A percentile compares a stretch with the other conserved stretches of the same genome.
Evolutionary conservation across 805 yeast genomes (phyloP).

Genomic region (Schwanniomyces vanrijiae): DNA sequence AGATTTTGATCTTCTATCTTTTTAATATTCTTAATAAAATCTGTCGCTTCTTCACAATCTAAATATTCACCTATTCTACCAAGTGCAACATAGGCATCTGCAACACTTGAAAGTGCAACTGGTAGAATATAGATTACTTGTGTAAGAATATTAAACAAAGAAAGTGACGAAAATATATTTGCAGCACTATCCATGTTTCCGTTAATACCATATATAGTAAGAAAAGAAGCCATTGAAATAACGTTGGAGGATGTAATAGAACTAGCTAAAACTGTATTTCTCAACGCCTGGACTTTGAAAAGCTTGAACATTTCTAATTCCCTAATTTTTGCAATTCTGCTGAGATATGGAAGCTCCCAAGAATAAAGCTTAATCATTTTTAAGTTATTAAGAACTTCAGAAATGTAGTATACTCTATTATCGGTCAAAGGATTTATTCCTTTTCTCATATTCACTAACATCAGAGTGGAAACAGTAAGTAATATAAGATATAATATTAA

Average conservation of each 20-base stretch:
- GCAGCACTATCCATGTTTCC: conserved; percentile 7
- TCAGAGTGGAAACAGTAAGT: conserved; percentile 5
- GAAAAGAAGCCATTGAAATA: conserved; percentile 16
- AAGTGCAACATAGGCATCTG: conserved; percentile 14
- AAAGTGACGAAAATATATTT: conserved; percentile 15
- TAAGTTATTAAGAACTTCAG: conserved; percentile 15
- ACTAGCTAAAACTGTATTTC: conserved; percentile 10
- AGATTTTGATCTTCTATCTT: conserved; percentile 11
- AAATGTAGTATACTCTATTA: conserved; percentile 11
- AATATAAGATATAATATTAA: conserved; percentile 9
- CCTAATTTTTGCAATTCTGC: conserved; percentile 9
- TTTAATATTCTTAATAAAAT: not conserved
- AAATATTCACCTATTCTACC: conserved; percentile 8
- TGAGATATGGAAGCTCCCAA: conserved; percentile 18
- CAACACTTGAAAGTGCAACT: conserved; percentile 9
- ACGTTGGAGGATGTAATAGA: conserved; percentile 11
- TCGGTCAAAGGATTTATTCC: conserved; percentile 12
- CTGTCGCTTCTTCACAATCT: conserved; percentile 4
- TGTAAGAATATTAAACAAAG: conserved; percentile 14
- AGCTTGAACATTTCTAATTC: conserved; percentile 10
- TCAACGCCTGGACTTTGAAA: conserved; percentile 12
- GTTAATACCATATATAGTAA: conserved; percentile 12
- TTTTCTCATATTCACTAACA: conserved; percentile 9
- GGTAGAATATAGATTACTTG: conserved; percentile 11
- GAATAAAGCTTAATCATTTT: conserved; percentile 19